Evolutionary conservation across 192 early-diverging fungal genomes (phyloP).

Genomic region (Obelidium mucronatum): DNA sequence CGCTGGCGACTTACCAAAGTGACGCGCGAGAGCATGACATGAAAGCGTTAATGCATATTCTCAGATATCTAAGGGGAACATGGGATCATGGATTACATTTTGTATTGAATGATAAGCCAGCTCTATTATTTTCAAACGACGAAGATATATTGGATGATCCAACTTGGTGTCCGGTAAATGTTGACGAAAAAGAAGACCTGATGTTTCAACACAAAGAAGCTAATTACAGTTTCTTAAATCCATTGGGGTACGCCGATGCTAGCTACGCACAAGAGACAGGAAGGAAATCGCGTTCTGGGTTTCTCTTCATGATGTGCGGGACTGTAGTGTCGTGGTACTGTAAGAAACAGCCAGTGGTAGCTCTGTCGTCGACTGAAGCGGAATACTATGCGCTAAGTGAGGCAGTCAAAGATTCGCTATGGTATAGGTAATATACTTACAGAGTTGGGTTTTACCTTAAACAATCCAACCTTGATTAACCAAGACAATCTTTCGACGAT

Average conservation of each 20-base stretch:
- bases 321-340: neutral
- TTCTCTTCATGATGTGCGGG: neutral
- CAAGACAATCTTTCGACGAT: slow-evolving; percentile 18
- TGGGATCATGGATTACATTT: slow-evolving; percentile 10
- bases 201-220: too few relatives aligned
- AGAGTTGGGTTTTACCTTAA: neutral
- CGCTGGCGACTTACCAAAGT: neutral
- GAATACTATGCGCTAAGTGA: slow-evolving; percentile 27
- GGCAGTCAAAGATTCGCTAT: slow-evolving; percentile 8
- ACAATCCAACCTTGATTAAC: neutral
- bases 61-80: slow-evolving; percentile 19
- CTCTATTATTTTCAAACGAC: neutral
- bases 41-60: slow-evolving; percentile 12
- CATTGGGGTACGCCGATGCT: slow-evolving; percentile 4
- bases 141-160: neutral
- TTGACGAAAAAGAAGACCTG: too few relatives aligned
- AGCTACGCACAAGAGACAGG: neutral
- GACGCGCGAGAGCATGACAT: neutral
- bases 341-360: slow-evolving; percentile 28
- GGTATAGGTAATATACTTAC: neutral
- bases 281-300: neutral
- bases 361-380: slow-evolving; percentile 38
- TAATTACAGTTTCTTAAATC: too few relatives aligned
- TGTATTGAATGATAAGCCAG: slow-evolving; percentile 4
- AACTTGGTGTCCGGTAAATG: too few relatives aligned